These are phyloP conservation scores for Nigrospora osmanthi DNA, from an alignment of 2,329 filamentous ascomycete species.

Conservation along the genomic window DNA sequence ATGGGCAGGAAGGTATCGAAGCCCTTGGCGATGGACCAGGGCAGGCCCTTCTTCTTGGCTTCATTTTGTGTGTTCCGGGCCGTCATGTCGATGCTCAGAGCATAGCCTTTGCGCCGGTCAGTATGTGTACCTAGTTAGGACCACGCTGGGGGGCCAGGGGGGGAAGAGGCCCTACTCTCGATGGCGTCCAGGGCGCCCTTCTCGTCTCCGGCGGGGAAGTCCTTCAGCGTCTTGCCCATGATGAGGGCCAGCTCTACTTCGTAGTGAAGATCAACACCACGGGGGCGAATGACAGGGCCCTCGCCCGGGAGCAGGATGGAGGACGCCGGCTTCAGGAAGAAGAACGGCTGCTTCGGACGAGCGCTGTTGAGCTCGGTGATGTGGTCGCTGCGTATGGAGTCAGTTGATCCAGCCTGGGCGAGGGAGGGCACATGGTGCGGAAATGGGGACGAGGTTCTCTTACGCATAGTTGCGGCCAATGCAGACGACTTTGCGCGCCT, in stretches of 20 bases:
- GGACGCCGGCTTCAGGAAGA: conserved; percentile 93
- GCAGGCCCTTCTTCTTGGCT: conserved; percentile 93
- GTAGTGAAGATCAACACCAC: conserved; percentile 81
- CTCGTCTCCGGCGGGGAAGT: conserved; percentile 68
- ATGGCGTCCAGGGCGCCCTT: conserved; percentile 75
- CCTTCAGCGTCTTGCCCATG: conserved; percentile 72
- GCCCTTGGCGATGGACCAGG: conserved; percentile 94
- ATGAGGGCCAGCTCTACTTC: conserved; percentile 91
- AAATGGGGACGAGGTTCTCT: conserved; percentile 19
- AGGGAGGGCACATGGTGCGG: not conserved
- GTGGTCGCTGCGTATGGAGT: conserved; percentile 59
- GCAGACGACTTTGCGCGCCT: conserved; percentile 73
- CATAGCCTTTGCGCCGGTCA: conserved; percentile 54
- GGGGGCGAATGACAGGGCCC: conserved; percentile 74
- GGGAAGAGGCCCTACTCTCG: conserved; percentile 49
- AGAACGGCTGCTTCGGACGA: conserved; percentile 91
- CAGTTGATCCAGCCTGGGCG: too few relatives aligned
- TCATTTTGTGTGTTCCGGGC: conserved; percentile 92
- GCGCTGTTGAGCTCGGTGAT: conserved; percentile 84
- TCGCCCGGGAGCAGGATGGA: conserved; percentile 73
- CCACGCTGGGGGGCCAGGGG: not conserved
- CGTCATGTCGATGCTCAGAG: conserved; percentile 94
- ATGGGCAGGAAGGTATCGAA: conserved; percentile 97
- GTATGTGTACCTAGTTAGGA: not conserved
- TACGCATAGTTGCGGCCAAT: conserved; percentile 96